These are phyloP conservation scores for Closterium sp. DNA, from an alignment of 139 green algal species.

Conservation along the genomic window DNA sequence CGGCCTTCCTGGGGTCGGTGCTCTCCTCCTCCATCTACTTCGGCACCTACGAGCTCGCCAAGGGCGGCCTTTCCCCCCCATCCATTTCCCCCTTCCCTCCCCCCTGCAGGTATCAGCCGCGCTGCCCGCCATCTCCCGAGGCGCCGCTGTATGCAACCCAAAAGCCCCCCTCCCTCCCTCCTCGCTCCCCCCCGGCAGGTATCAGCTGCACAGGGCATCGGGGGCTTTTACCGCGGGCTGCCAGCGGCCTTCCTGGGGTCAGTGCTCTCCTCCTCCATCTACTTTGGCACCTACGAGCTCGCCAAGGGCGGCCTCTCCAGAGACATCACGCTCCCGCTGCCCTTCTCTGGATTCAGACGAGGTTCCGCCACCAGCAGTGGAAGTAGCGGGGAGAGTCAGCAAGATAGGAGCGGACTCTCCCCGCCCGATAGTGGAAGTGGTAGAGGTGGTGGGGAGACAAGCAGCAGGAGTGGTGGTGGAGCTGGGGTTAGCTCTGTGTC, in stretches of 20 bases:
- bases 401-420: constrained; percentile 56
- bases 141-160: constrained; percentile 6
- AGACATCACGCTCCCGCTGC: background rate
- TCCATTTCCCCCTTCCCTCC: no score
- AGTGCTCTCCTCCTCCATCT: constrained; percentile 88
- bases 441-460: no score
- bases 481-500: no score
- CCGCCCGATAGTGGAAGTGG: constrained; percentile 69
- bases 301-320: constrained; percentile 66
- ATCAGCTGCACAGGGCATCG: constrained; percentile 34
- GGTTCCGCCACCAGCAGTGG: background rate
- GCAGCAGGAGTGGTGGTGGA: no score
- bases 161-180: constrained; percentile 83
- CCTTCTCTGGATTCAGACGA: background rate
- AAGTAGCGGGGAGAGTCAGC: background rate
- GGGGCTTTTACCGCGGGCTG: constrained; percentile 46
- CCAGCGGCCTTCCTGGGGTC: constrained; percentile 48
- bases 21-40: constrained; percentile 94
- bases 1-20: constrained; percentile 60
- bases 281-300: constrained; percentile 91
- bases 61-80: constrained; percentile 56
- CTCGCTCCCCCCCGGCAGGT: constrained; percentile 68
- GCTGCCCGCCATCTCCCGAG: no score
- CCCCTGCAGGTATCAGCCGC: no score
- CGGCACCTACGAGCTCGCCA: constrained; percentile 83